Evolutionary conservation across 441 rosid genomes (phyloP), one percentile per base, ranked within the genome.

Genomic region (Lepidium campestre): DNA sequence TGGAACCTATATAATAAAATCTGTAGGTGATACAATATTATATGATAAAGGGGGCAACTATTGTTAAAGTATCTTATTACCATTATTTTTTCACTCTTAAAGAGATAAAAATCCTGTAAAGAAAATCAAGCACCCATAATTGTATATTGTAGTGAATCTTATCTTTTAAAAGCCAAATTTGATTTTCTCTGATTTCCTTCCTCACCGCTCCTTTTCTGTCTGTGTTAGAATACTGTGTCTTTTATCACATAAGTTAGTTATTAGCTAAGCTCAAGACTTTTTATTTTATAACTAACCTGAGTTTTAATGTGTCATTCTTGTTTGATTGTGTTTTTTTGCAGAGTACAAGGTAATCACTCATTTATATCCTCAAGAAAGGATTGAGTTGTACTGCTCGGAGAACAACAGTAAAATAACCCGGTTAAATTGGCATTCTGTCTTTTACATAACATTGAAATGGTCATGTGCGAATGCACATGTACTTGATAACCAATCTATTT

Each of bases 291-390:
- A 25, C 49, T 42, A 42, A 44, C n/a, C 49, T 58, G 36, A 14
- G 15, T 46, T 61, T 7, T 68, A 40, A 74, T 6, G 8, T 52
- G 23, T 52, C 42, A 39, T 55, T 22, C 32, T 3, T 67, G 39
- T 73, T 67, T 73, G 12, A 9, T 44, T 68, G 22, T 73, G 71
- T 54, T 62, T 12, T 74, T 74, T 74, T 74, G 70, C 78, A 74
- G 78, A 39, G 70, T 57, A 17, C 74, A 56, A 74, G 78, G 78
- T 74, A 74, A 57, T 34, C 49, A 11, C 23, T 74, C 77, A 37
- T 48, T 23, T 13, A 52, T 40, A 40, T 62, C 60, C 52, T 62
- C 44, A 23, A 15, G 52, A 68, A 25, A 36, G 55, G 55, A 61
- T 73, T 3, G 44, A 44, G 31, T 46, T 62, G 39, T 59, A 49